A percentile compares a stretch with the other conserved stretches of the same genome.
phyloP scores from a whole-genome alignment of 2,329 filamentous ascomycete species.

The Penicillium concentricum region DNA sequence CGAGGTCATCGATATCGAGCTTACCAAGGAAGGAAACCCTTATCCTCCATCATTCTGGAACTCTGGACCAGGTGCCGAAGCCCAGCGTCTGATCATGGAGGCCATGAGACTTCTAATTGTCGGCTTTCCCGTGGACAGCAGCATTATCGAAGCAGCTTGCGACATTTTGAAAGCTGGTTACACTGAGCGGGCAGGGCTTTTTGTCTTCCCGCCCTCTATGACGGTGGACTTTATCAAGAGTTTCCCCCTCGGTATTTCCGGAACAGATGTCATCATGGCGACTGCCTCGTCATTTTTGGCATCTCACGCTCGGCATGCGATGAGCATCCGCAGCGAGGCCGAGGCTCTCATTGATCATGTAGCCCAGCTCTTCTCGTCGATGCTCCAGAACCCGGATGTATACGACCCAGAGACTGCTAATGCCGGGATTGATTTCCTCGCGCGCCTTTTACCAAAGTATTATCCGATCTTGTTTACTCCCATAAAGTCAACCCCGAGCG shows the following conservation, averaged over 20 bases:
- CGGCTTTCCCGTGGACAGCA: conserved; percentile 40
- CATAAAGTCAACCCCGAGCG: conserved; percentile 15
- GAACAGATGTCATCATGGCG: conserved; percentile 45
- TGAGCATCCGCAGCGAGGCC: conserved; percentile 35
- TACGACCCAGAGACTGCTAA: conserved; percentile 46
- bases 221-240: conserved; percentile 44
- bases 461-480: conserved; percentile 39
- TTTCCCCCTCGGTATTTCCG: conserved; percentile 39
- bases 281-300: conserved; percentile 48
- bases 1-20: conserved; percentile 36
- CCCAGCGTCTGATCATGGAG: conserved; percentile 41
- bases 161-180: conserved; percentile 48
- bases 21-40: conserved; percentile 22
- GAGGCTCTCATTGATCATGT: conserved; percentile 40
- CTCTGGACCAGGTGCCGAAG: conserved; percentile 28
- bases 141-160: conserved; percentile 47
- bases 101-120: conserved; percentile 42
- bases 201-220: conserved; percentile 43
- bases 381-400: conserved; percentile 34
- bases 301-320: conserved; percentile 39
- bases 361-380: conserved; percentile 39
- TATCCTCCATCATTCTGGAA: conserved; percentile 42
- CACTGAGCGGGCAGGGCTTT: conserved; percentile 45
- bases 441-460: conserved; percentile 44
- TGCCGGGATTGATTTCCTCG: conserved; percentile 47